These are phyloP conservation scores for Cutaneotrichosporon sp. DNA, from an alignment of 1,284 basidiomycete species.

Conservation along the genomic window DNA sequence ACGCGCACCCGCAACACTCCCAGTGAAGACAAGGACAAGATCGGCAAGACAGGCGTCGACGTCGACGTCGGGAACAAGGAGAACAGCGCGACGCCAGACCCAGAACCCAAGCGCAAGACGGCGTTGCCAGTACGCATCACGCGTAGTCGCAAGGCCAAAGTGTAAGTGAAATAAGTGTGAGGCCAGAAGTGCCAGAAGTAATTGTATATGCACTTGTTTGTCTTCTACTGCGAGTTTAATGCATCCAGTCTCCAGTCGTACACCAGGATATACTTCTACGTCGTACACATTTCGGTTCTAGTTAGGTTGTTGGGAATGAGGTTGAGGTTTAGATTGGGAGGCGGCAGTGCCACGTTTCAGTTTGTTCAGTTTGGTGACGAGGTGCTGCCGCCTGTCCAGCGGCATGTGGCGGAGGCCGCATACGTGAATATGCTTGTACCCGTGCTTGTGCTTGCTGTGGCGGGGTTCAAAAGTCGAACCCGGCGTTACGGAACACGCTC, in stretches of 20 bases:
- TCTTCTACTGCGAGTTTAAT: not conserved
- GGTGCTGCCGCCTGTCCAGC: not conserved
- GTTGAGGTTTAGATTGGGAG: not conserved
- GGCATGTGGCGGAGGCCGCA: not conserved
- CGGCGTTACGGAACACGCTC: constrained; percentile 69
- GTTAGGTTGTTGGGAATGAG: not conserved
- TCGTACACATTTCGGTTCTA: constrained; percentile 2
- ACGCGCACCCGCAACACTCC: too few relatives aligned
- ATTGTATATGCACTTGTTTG: not conserved
- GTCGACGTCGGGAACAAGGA: constrained; percentile 8
- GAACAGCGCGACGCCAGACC: constrained; percentile 12
- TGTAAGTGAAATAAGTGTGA: not conserved
- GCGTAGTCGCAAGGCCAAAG: constrained; percentile 4
- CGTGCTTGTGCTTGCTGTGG: not conserved
- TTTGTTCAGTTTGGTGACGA: not conserved
- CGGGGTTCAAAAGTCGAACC: constrained; percentile 71
- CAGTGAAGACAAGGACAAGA: not conserved
- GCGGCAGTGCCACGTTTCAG: not conserved
- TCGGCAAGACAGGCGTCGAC: not conserved
- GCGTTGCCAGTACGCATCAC: constrained; percentile 4
- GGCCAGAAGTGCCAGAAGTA: not conserved
- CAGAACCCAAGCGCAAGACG: not conserved
- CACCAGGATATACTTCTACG: constrained; percentile 1
- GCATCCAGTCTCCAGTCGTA: constrained; percentile 10
- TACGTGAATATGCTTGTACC: not conserved